phyloP scores from a whole-genome alignment of 2,329 filamentous ascomycete genomes.

The Tolypocladium cylindrosporum region DNA sequence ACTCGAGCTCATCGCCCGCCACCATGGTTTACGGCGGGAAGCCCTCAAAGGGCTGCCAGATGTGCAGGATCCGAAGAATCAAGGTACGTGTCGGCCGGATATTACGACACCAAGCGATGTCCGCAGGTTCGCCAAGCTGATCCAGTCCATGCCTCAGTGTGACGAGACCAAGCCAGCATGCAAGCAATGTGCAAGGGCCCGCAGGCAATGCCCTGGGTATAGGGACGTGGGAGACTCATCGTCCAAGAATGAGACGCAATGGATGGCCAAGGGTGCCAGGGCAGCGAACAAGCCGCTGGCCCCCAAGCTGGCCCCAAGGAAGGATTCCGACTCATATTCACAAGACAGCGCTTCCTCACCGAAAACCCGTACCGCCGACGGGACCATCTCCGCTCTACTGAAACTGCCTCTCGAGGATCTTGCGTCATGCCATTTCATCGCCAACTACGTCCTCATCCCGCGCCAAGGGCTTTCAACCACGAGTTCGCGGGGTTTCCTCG shows the following conservation, averaged over 20 bases:
- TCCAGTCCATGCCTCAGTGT: constrained; percentile 34
- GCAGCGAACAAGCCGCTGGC: constrained; percentile 54
- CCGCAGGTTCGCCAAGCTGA: not conserved
- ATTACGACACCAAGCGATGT: not conserved
- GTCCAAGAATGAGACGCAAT: constrained; percentile 36
- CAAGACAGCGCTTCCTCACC: constrained; percentile 8
- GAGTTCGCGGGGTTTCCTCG: constrained; percentile 38
- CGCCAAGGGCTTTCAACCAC: constrained; percentile 27
- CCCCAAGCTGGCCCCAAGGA: constrained; percentile 31
- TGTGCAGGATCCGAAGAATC: constrained; percentile 61
- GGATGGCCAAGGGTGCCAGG: constrained; percentile 34
- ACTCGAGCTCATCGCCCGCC: not conserved
- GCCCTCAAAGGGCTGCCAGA: constrained; percentile 59
- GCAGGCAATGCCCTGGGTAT: constrained; percentile 54
- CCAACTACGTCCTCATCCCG: constrained; percentile 48
- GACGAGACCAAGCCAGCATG: constrained; percentile 57
- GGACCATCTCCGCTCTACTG: constrained; percentile 18
- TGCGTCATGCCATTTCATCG: constrained; percentile 47
- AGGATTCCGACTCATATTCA: constrained; percentile 25
- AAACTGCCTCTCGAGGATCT: constrained; percentile 39
- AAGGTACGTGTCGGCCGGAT: constrained; percentile 39
- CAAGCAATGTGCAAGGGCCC: constrained; percentile 52
- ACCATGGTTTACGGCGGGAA: constrained; percentile 55
- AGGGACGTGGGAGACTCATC: constrained; percentile 56
- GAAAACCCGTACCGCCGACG: constrained; percentile 2